Base-by-base conservation (phyloP, 441 rosid species). In the Macaranga tanarius region DNA sequence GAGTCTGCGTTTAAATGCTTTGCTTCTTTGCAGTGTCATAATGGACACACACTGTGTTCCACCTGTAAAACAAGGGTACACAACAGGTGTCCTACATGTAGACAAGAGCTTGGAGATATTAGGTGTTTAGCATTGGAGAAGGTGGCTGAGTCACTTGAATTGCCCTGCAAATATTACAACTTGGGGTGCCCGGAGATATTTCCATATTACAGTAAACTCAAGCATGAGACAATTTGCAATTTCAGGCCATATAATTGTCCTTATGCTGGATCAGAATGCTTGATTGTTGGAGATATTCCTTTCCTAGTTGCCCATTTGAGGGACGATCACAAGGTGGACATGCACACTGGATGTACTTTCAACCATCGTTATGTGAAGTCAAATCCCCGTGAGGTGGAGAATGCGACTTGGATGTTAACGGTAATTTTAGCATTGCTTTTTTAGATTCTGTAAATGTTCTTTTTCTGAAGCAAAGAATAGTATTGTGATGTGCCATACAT, bases 241-340 rank as follows among this genome's bases (percentile, higher is more conserved):
- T 92, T 84, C 81, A 88, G 97, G 79, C 97, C 97, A n/a, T 92
- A 90, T 77, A 82, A 77, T 72, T 92, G 97, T 73, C 97, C 97
- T 2, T 92, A 92, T 59, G 97, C 97, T 73, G 97, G 97, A 62
- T 92, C 97, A 0, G 97, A 92, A 34, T 92, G 97, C 79, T 73
- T 87, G 20, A 73, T 79, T 61, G 87, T 82, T 15, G 97, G 97
- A 1, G 94, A 92, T 66, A 89, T 87, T 63, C 90, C 96, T 76
- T 90, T 82, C 80, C 86, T 92, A 75, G 92, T 92, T 28, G 80
- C 88, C 6, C 97, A 92, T 86, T 81, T 90, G 59, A 89, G 88
- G 83, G 97, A 92, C 72, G 94, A 89, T 61, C 97, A 92, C 79
- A 92, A 92, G 81, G 97, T 92, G 42, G 97, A 92, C 77, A 92